Conservation (phyloP, 805 yeast species). For the Candida vaughaniae region DNA sequence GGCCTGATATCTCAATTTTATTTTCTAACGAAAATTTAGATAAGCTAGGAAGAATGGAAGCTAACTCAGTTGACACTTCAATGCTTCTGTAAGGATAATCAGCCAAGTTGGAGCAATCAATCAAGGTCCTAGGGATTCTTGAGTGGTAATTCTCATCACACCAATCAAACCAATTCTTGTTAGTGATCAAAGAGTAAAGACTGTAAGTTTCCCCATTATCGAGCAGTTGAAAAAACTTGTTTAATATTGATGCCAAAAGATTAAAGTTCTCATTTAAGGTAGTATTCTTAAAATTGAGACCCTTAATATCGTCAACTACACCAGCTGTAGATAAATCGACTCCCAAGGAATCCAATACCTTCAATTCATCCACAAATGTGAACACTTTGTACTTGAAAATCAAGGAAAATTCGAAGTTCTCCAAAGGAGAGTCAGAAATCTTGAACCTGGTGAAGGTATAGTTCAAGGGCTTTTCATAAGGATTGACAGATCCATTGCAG, state of each 20-base stretch:
- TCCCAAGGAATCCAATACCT: constrained; percentile 12
- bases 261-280: constrained; percentile 1
- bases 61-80: constrained; percentile 10
- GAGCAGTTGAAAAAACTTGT: constrained; percentile 1
- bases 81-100: constrained; percentile 11
- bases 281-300: constrained; percentile 5
- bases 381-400: constrained; percentile 16
- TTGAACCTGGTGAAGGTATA: constrained; percentile 10
- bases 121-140: constrained; percentile 5
- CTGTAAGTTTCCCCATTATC: constrained; percentile 3
- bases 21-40: constrained; percentile 8
- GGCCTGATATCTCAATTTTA: constrained; percentile 8
- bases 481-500: constrained; percentile 13
- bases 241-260: neutral
- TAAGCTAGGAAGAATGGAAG: constrained; percentile 9
- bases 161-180: constrained; percentile 15
- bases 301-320: neutral
- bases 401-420: constrained; percentile 22
- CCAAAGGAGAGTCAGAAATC: constrained; percentile 13
- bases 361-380: constrained; percentile 17
- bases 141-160: constrained; percentile 11
- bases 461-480: constrained; percentile 6
- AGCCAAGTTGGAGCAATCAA: constrained; percentile 14
- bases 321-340: constrained; percentile 3
- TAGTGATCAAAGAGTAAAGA: constrained; percentile 8